Base-by-base conservation (phyloP, 208 protist genomes). In the Acanthamoeba quina region DNA sequence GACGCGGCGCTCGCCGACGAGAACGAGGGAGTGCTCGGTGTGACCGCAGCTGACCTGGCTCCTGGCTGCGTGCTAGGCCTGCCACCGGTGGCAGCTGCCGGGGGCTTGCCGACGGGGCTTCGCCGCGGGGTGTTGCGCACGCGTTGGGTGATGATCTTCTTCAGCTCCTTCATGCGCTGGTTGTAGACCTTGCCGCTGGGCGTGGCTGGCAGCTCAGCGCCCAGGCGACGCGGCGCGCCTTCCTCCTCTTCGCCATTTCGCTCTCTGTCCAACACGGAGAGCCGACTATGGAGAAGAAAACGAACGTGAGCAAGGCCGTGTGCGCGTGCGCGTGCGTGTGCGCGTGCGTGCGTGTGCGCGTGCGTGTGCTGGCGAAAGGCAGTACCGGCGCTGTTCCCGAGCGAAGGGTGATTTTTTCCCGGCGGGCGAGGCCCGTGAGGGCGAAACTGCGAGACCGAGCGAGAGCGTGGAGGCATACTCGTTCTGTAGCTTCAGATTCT, bases 81-180 rank as follows among this genome's bases (percentile, higher is more conserved):
- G 6, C 44, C 24, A 17, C 24, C 26, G 9, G 60, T 29, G 24
- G 24, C 60, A 34, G 60, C 17, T 2, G 56, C 11, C 31, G 6
- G 80, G 7, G 9, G 1, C n/a, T 31, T 31, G 7, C 6, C 47
- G 11, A 26, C 44, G 24, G 52, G 47, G 52, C 56, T 56, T 37
- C 56, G 80, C 80, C 29, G 29, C 7, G n/a, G 26, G 17, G 80
- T 88, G 80, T 54, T 88, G 47, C 80, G 47, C 80, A 64, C 80
- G 52, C 80, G 80, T 26, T 88, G 80, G 47, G 44, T 11, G 15
- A 88, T 31, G 26, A 88, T 60, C 29, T 88, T 88, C 56, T 88
- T 88, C 19, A 88, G 80, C 49, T 88, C 52, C 44, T 88, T 54
- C 80, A 88, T 88, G 26, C 80, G 47, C 17, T 88, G 37, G 56